Evolutionary conservation across 768 basidiomycete genomes (phyloP), one percentile per base, ranked within the genome.

Genomic region (Hygrocybe coccinea): DNA sequence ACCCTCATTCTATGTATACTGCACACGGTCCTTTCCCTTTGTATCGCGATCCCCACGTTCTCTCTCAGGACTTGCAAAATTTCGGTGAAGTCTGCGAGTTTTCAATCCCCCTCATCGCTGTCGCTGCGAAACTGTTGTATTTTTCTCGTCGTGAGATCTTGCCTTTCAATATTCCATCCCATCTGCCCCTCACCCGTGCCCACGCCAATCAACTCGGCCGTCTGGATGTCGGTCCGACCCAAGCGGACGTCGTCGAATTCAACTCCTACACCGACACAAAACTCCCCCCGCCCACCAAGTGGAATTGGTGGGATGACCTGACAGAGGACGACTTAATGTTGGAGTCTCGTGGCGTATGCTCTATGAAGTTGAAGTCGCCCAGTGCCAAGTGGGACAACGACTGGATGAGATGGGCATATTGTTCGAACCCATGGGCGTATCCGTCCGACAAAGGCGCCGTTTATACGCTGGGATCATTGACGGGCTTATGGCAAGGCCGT

Each of bases 61-160:
- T 47, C 45, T 22, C 73, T 19, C 63, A 69, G 1, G 59, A 66
- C 39, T 59, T 37, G 57, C 59, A 17, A 29, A 66, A 7, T 69
- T 76, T 63, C 75, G 65, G 60, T 57, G 61, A 3, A 10, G 4
- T 33, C 11, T 1, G 39, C 48, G 19, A 29, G 11, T 29, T 56
- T 14, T 50, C 48, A 10, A 59, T 62, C 1, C 85, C 86, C 0
- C 77, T 81, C 7, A 72, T 79, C 15, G 70, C 82, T 22, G 62
- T 74, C 33, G 79, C 86, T 0, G 87, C 87, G 0, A 84, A 80
- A 37, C 74, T 87, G 8, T 65, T 87, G 34, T 89, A 80, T 69
- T 76, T 86, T 46, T 73, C 83, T 9, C 79, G 82, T 17, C 72
- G 79, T 24, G 85, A 89, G 58, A 60, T 76, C 6, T 61, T 68